phyloP scores from a whole-genome alignment of 1,284 basidiomycete genomes.

The Neonothopanus nambi region DNA sequence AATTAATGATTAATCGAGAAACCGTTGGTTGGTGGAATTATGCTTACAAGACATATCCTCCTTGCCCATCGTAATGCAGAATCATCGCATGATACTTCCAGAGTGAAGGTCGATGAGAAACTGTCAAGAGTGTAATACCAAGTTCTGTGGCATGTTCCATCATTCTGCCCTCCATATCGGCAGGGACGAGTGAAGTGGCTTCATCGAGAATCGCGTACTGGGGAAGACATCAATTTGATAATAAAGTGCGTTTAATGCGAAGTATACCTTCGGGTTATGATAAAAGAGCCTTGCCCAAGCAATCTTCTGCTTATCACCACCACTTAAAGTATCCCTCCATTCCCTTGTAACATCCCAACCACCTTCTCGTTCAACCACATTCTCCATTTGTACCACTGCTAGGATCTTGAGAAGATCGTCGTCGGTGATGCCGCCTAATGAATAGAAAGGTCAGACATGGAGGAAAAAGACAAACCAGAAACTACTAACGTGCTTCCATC shows the following conservation, averaged over 20 bases:
- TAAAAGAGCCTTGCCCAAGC: constrained; percentile 98
- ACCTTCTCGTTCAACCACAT: constrained; percentile 92
- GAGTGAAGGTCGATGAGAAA: constrained; percentile 88
- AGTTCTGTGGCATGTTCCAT: constrained; percentile 91
- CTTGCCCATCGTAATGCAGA: constrained; percentile 85
- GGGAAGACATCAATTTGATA: constrained; percentile 9
- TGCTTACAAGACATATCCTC: constrained; percentile 82
- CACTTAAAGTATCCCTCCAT: constrained; percentile 92
- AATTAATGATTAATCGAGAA: constrained; percentile 2
- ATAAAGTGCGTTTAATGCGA: not conserved
- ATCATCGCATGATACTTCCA: constrained; percentile 97
- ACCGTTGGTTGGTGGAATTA: constrained; percentile 5
- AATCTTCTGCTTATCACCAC: constrained; percentile 88
- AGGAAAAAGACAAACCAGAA: not conserved
- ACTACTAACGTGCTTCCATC: constrained; percentile 67
- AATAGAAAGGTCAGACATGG: not conserved
- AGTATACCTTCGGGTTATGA: constrained; percentile 82
- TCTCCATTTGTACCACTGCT: constrained; percentile 81
- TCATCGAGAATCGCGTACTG: constrained; percentile 97
- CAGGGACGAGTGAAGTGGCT: constrained; percentile 91
- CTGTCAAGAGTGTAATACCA: constrained; percentile 88
- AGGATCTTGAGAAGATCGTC: constrained; percentile 76
- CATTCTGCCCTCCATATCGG: constrained; percentile 93
- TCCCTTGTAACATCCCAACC: constrained; percentile 90
- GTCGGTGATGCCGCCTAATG: constrained; percentile 70